Conservation (phyloP, 495 filamentous ascomycete species). For the Penicillium bovifimosum region DNA sequence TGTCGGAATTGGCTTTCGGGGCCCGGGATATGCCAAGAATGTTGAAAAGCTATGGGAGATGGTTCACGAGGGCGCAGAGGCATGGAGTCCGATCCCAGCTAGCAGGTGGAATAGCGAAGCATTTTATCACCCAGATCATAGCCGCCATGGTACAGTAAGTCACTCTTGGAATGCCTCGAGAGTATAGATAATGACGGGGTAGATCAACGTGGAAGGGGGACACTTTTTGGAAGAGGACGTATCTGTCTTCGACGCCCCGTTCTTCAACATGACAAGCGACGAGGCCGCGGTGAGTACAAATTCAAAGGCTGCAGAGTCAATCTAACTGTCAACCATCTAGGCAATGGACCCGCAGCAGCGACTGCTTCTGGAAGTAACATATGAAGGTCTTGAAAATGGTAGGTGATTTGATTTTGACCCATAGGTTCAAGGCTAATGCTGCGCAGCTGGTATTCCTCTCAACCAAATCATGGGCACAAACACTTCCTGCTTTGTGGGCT, state of each 20-base stretch:
- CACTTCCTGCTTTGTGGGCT: slow-evolving; percentile 45
- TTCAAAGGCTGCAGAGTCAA: not conserved
- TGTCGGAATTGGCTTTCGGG: slow-evolving; percentile 56
- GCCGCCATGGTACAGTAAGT: slow-evolving; percentile 22
- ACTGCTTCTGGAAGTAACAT: slow-evolving; percentile 54
- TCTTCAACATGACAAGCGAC: slow-evolving; percentile 52
- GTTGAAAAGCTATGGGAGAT: slow-evolving; percentile 54
- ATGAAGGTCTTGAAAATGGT: slow-evolving; percentile 52
- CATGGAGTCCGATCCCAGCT: slow-evolving; percentile 45
- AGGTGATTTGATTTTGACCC: not conserved
- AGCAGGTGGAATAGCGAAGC: slow-evolving; percentile 47
- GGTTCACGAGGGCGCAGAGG: slow-evolving; percentile 43
- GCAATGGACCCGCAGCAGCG: slow-evolving; percentile 47
- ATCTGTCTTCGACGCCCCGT: slow-evolving; percentile 51
- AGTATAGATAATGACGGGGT: not conserved
- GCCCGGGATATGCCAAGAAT: slow-evolving; percentile 48
- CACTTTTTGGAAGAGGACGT: slow-evolving; percentile 50
- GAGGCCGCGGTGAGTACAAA: slow-evolving; percentile 43
- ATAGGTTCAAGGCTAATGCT: not conserved
- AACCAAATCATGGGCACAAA: slow-evolving; percentile 37
- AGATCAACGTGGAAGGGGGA: slow-evolving; percentile 30
- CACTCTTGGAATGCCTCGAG: too few relatives aligned
- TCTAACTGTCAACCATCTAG: not conserved
- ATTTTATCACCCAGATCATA: slow-evolving; percentile 51
- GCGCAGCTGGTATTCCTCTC: slow-evolving; percentile 27